Base-by-base conservation (phyloP, 2,329 filamentous ascomycete genomes). In the Aspergillus felis region DNA sequence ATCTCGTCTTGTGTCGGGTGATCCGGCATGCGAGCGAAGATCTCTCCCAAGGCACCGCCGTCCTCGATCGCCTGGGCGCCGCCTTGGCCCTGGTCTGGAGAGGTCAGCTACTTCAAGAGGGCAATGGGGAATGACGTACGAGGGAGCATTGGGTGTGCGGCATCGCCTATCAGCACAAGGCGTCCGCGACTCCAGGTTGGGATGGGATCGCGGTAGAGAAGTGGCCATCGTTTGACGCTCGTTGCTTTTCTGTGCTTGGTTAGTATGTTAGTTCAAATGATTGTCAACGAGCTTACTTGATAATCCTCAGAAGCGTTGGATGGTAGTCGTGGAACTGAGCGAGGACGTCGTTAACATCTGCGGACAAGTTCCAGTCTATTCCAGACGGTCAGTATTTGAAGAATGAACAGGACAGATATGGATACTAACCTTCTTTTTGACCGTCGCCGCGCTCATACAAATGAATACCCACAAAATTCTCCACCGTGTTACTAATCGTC, bases 41-140 rank as follows among this genome's bases (percentile, higher is more conserved):
- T 56, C 7, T 54, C 46, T 17, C 65, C 62, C 35, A 74, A 54
- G 0, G 70, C 70, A 4, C 68, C 70, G 1, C 62, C 70, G 48
- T 73, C 70, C 57, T 74, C 71, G 32, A 74, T 71, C 7, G 71
- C 71, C 52, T 70, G 68, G 38, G 70, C 70, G 8, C 68, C 64
- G 1, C 68, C 70, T 62, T 74, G 71, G 14, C 65, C 69, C 10
- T 68, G 61, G 48, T 70, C 66, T 3, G 67, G 67, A 51, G 20
- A 24, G 8, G 4, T 52, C 12, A n/a, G 41, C 32, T 10, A 51
- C 5, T 38, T 38, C 5, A 17, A 38, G 1, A 3, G 32, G 2
- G 2, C 5, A 1, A 38, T 17, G 14, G 32, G 5, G 5, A 38
- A 29, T 3, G 14, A 35, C 32, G 1, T 51, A 48, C 41, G 48